Percentiles rank a stretch among this genome's conserved stretches.
Conservation (phyloP, 305 asterid species). For the Rubia tinctorum region DNA sequence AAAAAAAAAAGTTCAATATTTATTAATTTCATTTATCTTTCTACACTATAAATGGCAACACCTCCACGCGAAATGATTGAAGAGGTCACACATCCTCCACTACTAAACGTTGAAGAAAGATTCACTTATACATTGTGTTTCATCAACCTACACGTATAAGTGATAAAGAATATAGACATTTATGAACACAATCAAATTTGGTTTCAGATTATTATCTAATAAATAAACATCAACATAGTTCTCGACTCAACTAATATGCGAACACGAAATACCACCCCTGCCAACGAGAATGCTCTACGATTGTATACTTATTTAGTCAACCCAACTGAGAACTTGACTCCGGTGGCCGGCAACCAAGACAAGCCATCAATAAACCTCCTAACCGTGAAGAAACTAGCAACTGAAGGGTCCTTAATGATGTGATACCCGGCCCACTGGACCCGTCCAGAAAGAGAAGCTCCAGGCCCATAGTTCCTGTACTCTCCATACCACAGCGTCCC, state of each 20-base stretch:
- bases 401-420: conserved; percentile 46
- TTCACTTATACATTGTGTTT: too few species aligned
- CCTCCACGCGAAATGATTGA: not conserved
- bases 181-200: too few species aligned
- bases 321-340: conserved; percentile 58
- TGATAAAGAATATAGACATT: too few species aligned
- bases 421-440: conserved; percentile 76
- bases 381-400: conserved; percentile 63
- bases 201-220: too few species aligned
- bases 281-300: not conserved
- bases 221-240: too few species aligned
- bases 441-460: conserved; percentile 52
- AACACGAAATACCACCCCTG: not conserved
- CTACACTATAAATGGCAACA: too few species aligned
- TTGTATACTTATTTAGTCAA: conserved; percentile 30
- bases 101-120: not conserved
- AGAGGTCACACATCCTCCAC: not conserved
- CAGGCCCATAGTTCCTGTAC: conserved; percentile 87
- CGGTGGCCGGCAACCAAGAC: conserved; percentile 87
- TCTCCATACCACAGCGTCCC: conserved; percentile 79
- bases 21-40: too few species aligned
- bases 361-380: conserved; percentile 65
- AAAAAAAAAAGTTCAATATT: too few species aligned
- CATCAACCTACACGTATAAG: too few species aligned
- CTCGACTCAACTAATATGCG: too few species aligned